A percentile compares a stretch with the other conserved stretches of the same genome.
These are phyloP conservation scores for Incumbomyces delicatus DNA, from an alignment of 2,329 filamentous ascomycete genomes.

Conservation along the genomic window DNA sequence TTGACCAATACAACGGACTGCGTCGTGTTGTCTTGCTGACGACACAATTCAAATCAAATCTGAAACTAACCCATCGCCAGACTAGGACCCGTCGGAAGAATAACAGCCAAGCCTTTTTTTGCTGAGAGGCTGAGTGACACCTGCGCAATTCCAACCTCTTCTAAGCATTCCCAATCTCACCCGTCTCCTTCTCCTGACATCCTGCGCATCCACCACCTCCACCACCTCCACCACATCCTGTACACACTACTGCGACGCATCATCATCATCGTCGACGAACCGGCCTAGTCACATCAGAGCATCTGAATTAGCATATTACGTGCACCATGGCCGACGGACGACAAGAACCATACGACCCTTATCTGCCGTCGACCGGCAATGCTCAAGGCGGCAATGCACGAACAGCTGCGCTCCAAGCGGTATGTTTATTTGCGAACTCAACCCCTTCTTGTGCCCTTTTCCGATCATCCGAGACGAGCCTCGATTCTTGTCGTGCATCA, in stretches of 20 bases:
- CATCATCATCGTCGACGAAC: background rate
- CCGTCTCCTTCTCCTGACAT: slow-evolving; percentile 3
- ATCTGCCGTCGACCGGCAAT: slow-evolving; percentile 55
- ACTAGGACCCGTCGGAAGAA: background rate
- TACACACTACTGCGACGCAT: background rate
- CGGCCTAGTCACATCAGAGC: background rate
- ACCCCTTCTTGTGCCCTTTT: background rate
- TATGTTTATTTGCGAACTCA: slow-evolving; percentile 43
- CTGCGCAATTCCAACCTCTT: slow-evolving; percentile 6
- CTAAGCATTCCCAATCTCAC: background rate
- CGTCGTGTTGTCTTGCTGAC: too few species aligned
- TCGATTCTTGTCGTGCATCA: background rate
- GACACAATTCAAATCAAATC: too few species aligned
- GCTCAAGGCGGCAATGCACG: slow-evolving; percentile 49
- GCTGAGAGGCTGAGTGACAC: slow-evolving; percentile 1
- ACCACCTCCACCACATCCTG: background rate
- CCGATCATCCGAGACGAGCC: background rate
- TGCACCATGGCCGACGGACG: slow-evolving; percentile 44
- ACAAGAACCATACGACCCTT: slow-evolving; percentile 71
- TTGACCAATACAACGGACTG: too few species aligned
- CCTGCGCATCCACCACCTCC: background rate
- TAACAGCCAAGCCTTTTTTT: slow-evolving; percentile 3
- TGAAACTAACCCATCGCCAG: background rate
- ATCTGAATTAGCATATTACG: background rate
- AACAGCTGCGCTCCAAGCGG: slow-evolving; percentile 70